A percentile compares a stretch with the other conserved stretches of the same genome.
Conservation (phyloP, 78 protist species). For the Emiliania huxleyi region DNA sequence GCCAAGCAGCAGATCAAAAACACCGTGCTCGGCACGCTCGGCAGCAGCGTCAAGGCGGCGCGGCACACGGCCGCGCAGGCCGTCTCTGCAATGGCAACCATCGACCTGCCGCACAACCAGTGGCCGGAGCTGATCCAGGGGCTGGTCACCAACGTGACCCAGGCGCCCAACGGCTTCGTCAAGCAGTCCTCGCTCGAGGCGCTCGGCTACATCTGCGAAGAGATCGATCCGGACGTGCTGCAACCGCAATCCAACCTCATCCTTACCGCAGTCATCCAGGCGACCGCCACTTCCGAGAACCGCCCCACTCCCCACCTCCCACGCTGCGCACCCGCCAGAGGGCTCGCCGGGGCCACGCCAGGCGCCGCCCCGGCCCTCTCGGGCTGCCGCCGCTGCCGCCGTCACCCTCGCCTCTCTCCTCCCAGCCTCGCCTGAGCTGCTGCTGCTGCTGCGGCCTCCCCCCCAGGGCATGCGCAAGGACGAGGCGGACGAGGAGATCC, state of each 20-base stretch:
- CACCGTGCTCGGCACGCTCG: conserved; percentile 17
- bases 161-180: neutral
- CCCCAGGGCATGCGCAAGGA: conserved; percentile 54
- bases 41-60: neutral
- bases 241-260: conserved; percentile 10
- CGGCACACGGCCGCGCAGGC: conserved; percentile 58
- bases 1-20: conserved; percentile 8
- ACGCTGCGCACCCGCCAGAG: too few species aligned
- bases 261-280: conserved; percentile 44
- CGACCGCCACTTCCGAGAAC: too few species aligned
- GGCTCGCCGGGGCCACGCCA: too few species aligned
- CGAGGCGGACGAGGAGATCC: conserved; percentile 31
- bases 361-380: too few species aligned
- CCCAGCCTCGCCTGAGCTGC: too few species aligned
- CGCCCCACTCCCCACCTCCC: too few species aligned
- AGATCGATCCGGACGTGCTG: conserved; percentile 13
- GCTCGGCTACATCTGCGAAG: conserved; percentile 80
- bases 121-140: conserved; percentile 78
- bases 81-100: conserved; percentile 67
- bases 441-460: too few species aligned
- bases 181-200: conserved; percentile 73
- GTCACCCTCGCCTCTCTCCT: too few species aligned
- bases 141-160: conserved; percentile 47
- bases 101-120: conserved; percentile 75
- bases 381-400: too few species aligned